Percentiles rank a stretch among this genome's conserved stretches.
Conservation (phyloP, 2,329 filamentous ascomycete genomes). For the Hortaea werneckii region DNA sequence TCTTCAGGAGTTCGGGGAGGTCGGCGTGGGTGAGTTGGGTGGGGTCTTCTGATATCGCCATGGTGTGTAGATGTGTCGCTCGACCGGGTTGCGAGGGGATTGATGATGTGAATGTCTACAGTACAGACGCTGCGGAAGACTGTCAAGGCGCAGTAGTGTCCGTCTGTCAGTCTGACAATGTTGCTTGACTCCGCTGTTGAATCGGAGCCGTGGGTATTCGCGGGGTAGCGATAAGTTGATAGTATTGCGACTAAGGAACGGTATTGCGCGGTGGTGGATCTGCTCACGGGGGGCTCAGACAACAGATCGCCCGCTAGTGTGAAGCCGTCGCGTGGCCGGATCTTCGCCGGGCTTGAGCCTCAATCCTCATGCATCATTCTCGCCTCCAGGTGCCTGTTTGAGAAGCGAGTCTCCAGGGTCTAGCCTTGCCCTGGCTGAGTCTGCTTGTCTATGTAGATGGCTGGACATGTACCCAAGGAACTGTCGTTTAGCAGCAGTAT, state of each 20-base stretch:
- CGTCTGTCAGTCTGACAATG: too few species aligned
- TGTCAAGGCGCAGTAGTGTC: too few species aligned
- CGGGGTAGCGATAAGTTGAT: not conserved
- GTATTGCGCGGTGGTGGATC: not conserved
- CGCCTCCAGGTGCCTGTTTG: too few species aligned
- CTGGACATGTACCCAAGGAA: too few species aligned
- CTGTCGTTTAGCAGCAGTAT: too few species aligned
- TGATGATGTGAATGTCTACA: not conserved
- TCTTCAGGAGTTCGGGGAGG: conserved; percentile 55
- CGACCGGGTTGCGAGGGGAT: not conserved
- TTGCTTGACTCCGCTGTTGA: not conserved
- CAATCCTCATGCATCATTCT: not conserved
- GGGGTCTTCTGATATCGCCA: conserved; percentile 26
- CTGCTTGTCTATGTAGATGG: too few species aligned
- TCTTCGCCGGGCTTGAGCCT: not conserved
- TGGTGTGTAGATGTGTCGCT: conserved; percentile 6
- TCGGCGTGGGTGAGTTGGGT: conserved; percentile 49
- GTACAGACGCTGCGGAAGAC: too few species aligned
- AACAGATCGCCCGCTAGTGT: not conserved
- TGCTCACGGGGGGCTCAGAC: not conserved
- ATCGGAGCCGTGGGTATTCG: not conserved
- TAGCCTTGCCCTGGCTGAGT: too few species aligned
- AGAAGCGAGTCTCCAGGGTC: too few species aligned
- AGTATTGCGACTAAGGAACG: not conserved
- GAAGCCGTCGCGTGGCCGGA: not conserved